phyloP scores from a whole-genome alignment of 2,329 filamentous ascomycete species.

The Xylariales sp. region DNA sequence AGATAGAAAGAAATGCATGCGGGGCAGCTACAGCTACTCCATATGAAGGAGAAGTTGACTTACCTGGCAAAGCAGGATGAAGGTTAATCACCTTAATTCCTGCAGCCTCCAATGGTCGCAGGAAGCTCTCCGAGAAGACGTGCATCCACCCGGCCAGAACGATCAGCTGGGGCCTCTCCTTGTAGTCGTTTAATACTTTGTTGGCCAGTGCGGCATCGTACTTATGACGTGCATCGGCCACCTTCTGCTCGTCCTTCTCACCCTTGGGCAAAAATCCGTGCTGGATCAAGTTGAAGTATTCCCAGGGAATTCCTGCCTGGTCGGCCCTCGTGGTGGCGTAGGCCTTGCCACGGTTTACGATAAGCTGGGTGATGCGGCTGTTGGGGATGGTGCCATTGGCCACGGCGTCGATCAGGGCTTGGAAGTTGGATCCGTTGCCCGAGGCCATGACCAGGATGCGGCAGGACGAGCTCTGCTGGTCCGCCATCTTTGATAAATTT shows the following conservation, averaged over 20 bases:
- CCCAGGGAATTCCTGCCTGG: conserved; percentile 61
- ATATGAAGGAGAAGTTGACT: too few species aligned
- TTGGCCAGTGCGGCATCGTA: conserved; percentile 75
- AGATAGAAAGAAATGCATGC: too few species aligned
- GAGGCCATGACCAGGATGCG: conserved; percentile 57
- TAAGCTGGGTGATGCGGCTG: not conserved
- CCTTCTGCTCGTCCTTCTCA: conserved; percentile 53
- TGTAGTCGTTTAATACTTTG: conserved; percentile 48
- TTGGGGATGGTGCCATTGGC: not conserved
- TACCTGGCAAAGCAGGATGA: conserved; percentile 60
- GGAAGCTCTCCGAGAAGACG: conserved; percentile 66
- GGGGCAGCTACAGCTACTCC: too few species aligned
- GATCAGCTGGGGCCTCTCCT: conserved; percentile 64
- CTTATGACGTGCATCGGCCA: conserved; percentile 54
- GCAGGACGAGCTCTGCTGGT: conserved; percentile 5
- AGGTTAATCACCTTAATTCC: conserved; percentile 74
- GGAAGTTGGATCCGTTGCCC: conserved; percentile 66
- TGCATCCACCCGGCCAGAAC: conserved; percentile 88
- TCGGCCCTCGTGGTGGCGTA: conserved; percentile 26
- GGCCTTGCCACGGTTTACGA: not conserved
- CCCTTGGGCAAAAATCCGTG: conserved; percentile 57
- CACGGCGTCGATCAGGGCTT: conserved; percentile 60
- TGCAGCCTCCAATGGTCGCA: conserved; percentile 59
- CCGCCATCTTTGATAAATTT: not conserved
- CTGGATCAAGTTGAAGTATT: conserved; percentile 76